Evolutionary conservation across 768 basidiomycete genomes (phyloP).

Genomic region (Naganishia vishniacii): DNA sequence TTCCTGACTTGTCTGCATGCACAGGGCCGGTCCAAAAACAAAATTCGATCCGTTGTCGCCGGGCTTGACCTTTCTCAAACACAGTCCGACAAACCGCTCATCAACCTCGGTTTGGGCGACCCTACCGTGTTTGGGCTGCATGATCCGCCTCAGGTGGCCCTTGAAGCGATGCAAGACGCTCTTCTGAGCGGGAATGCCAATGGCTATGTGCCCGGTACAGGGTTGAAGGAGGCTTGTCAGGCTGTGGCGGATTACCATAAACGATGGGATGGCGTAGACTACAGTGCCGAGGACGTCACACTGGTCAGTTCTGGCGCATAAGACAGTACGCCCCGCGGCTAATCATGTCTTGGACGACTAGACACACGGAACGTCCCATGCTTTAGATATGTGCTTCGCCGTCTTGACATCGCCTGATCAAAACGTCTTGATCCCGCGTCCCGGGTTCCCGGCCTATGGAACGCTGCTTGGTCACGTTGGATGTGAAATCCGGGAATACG

Average conservation of each 20-base stretch:
- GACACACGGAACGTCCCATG: constrained; percentile 48
- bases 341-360: constrained; percentile 7
- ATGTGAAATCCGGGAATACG: constrained; percentile 47
- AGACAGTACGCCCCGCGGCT: too few relatives aligned
- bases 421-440: constrained; percentile 48
- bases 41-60: constrained; percentile 41
- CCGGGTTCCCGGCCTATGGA: constrained; percentile 49
- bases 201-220: constrained; percentile 45
- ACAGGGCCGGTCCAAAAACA: constrained; percentile 41
- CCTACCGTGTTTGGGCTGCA: constrained; percentile 47
- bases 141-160: constrained; percentile 38
- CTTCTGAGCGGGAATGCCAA: constrained; percentile 35
- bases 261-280: constrained; percentile 41
- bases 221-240: constrained; percentile 39
- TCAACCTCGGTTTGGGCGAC: constrained; percentile 50
- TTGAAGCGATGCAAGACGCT: constrained; percentile 37
- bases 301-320: too few relatives aligned
- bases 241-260: constrained; percentile 48
- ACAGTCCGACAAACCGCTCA: constrained; percentile 38
- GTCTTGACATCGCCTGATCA: constrained; percentile 41
- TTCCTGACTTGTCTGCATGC: background rate
- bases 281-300: constrained; percentile 36
- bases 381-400: constrained; percentile 46
- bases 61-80: constrained; percentile 36
- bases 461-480: constrained; percentile 39